Evolutionary conservation across 345 rosid genomes (phyloP), one percentile per base, ranked within the genome.

Genomic region (Litchi chinensis): DNA sequence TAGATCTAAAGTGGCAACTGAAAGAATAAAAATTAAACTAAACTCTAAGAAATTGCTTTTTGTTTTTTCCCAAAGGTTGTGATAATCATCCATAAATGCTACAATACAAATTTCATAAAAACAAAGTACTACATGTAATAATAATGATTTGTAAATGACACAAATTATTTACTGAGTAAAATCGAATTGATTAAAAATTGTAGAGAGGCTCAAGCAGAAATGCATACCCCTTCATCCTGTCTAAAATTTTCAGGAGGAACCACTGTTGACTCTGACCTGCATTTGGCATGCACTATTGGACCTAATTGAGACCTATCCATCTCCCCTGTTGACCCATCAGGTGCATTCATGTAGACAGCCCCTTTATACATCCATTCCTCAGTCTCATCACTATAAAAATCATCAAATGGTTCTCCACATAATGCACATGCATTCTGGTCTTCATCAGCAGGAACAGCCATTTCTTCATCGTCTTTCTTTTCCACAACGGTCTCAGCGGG

Each of bases 321-420:
- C 79, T 92, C 91, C 70, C 73, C 77, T 74, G 78, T 82, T 32
- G 85, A 82, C 77, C 91, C 97, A 62, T 79, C 83, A n/a, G 89
- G 89, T 41, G 91, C 91, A 89, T 97, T 94, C 93, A 92, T 85
- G 92, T 97, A 97, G 63, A 94, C 98, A 46, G 98, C 95, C 43
- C 98, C 99, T 84, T 82, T 97, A 79, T 97, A 97, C 98, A 97
- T 97, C 99, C 99, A 97, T 81, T 92, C 97, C 85, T 97, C 99
- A 1, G 91, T 91, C 82, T 97, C 98, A 65, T 97, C 99, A 70
- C 98, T 97, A 81, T 89, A 97, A 81, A 94, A 94, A 87, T 97
- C 97, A 84, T 97, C 98, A 83, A 97, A 97, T 12, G 90, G 85
- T 83, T 97, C 99, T 75, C 98, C 99, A 85, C 99, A 97, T 82